A percentile compares a stretch with the other conserved stretches of the same genome.
Evolutionary conservation across 1,139 yeast genomes (phyloP).

Genomic region (Blastobotrys apis): DNA sequence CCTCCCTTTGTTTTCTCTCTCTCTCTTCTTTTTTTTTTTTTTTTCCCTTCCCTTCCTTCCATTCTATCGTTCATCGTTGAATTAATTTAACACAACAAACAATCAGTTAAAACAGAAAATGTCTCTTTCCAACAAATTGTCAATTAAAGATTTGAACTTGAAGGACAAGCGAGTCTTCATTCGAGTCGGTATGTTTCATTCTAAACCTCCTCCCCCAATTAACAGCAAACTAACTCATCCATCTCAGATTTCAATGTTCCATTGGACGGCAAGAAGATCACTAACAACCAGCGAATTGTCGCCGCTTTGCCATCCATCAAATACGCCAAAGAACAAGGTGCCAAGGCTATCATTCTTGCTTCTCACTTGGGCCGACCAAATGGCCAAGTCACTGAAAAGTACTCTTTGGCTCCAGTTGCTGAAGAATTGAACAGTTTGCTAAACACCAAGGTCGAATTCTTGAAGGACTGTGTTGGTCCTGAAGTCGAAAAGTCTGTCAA

Average conservation of each 20-base stretch:
- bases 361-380: constrained; percentile 98
- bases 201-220: no score
- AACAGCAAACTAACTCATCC: background rate
- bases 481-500: constrained; percentile 77
- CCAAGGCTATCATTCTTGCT: constrained; percentile 85
- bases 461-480: constrained; percentile 81
- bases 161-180: constrained; percentile 89
- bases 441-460: constrained; percentile 66
- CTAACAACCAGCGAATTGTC: constrained; percentile 97
- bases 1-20: background rate
- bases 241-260: constrained; percentile 81
- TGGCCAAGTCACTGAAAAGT: constrained; percentile 78
- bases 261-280: constrained; percentile 88
- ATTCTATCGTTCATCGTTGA: no score
- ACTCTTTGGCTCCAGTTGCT: constrained; percentile 88
- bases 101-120: constrained; percentile 38
- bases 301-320: constrained; percentile 97
- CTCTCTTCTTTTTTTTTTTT: background rate
- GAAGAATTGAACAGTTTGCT: constrained; percentile 75
- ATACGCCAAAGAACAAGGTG: constrained; percentile 83
- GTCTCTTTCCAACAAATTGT: constrained; percentile 89
- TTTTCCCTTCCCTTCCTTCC: background rate
- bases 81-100: no score
- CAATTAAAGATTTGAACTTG: constrained; percentile 84
- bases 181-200: constrained; percentile 62